phyloP scores from a whole-genome alignment of 225 moss, liverwort and hornwort genomes.

The Sphagnum tenellum region DNA sequence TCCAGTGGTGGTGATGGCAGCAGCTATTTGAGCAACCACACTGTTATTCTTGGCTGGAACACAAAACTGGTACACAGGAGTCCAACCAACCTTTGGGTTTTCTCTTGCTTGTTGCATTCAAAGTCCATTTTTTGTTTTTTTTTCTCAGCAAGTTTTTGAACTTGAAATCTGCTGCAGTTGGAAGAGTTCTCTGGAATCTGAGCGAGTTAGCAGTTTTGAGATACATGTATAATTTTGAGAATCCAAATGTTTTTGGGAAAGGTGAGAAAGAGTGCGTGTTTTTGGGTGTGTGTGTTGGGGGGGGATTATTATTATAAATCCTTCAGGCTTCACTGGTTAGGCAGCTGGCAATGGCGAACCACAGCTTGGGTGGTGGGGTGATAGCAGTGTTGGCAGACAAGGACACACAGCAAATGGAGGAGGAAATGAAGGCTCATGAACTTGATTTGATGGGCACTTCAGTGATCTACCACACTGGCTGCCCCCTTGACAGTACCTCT shows the following conservation, averaged over 20 bases:
- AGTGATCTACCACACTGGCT: constrained; percentile 54
- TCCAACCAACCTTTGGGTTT: not conserved
- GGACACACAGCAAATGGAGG: constrained; percentile 50
- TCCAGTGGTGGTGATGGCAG: too few species aligned
- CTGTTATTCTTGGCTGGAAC: constrained; percentile 73
- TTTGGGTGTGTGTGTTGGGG: not conserved
- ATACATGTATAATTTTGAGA: too few species aligned
- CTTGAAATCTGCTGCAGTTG: too few species aligned
- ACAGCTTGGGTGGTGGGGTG: constrained; percentile 66
- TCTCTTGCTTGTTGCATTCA: not conserved
- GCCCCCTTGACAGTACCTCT: constrained; percentile 33
- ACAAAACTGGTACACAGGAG: constrained; percentile 38
- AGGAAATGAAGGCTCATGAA: constrained; percentile 37
- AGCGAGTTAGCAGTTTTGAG: too few species aligned
- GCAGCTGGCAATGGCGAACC: constrained; percentile 71
- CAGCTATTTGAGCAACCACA: constrained; percentile 23
- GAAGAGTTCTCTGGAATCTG: too few species aligned
- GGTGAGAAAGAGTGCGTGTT: too few species aligned
- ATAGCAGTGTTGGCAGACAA: constrained; percentile 61
- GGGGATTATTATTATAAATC: not conserved
- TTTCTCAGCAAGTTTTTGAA: too few species aligned
- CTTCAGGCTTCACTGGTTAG: constrained; percentile 46
- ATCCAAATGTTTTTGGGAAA: too few species aligned
- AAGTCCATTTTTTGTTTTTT: not conserved
- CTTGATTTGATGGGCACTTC: constrained; percentile 59